These are phyloP conservation scores for Vitis hybrid DNA, from an alignment of 177 flowering plant genomes.

Conservation along the genomic window DNA sequence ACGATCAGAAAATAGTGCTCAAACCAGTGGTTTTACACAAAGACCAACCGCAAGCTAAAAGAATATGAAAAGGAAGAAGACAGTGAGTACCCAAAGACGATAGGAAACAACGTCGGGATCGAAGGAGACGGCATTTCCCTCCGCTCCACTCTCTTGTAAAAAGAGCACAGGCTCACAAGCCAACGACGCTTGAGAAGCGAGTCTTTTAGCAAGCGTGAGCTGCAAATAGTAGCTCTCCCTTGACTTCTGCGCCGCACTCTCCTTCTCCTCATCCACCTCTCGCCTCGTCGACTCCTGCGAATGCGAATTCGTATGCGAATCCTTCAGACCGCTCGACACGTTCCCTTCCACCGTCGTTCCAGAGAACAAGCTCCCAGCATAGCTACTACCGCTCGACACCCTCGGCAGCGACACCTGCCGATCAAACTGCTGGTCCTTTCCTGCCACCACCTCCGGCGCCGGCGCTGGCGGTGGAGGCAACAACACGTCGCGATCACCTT, in stretches of 20 bases:
- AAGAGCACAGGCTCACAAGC: constrained; percentile 34
- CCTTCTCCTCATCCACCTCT: constrained; percentile 26
- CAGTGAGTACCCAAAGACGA: constrained; percentile 73
- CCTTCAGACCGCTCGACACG: constrained; percentile 46
- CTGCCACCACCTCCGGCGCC: constrained; percentile 19
- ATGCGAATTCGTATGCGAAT: constrained; percentile 11
- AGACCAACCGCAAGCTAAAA: neutral
- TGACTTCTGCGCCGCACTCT: constrained; percentile 40
- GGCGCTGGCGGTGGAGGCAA: constrained; percentile 28
- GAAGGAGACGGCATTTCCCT: constrained; percentile 15
- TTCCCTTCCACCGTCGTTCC: constrained; percentile 57
- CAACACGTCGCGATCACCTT: constrained; percentile 41
- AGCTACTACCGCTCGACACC: constrained; percentile 65
- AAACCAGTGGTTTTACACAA: neutral
- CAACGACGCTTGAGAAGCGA: constrained; percentile 52
- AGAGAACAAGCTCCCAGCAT: constrained; percentile 69
- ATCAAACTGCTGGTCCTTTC: constrained; percentile 31
- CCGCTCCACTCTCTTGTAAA: constrained; percentile 25
- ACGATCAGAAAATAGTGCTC: no score
- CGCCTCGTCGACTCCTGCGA: constrained; percentile 10
- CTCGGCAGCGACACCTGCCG: constrained; percentile 46
- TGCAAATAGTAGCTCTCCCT: constrained; percentile 75
- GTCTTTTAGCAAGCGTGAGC: constrained; percentile 59
- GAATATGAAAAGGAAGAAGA: neutral
- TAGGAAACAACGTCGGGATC: constrained; percentile 65